Conservation (phyloP, 75 land plant genomes). For the Cryptomeria japonica region DNA sequence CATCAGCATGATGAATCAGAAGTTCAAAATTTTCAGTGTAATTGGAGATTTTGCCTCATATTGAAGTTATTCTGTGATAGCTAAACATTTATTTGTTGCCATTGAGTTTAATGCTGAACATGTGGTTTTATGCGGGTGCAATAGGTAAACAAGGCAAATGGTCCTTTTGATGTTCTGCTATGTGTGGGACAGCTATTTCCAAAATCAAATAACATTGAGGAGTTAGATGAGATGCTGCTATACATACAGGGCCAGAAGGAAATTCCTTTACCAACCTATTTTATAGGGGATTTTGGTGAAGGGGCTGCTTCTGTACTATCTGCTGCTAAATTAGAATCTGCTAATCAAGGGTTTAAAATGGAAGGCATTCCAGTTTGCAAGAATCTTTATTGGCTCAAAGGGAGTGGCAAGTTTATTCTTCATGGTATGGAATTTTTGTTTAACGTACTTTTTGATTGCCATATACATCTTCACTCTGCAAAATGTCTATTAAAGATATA, state of each 20-base stretch:
- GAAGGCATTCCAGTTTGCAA: slow-evolving; percentile 73
- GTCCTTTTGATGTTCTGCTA: slow-evolving; percentile 90
- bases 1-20: background rate
- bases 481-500: background rate
- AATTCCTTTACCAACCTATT: slow-evolving; percentile 91
- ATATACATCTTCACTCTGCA: background rate
- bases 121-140: slow-evolving; percentile 1
- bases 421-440: slow-evolving; percentile 43
- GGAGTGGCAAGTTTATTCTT: slow-evolving; percentile 83
- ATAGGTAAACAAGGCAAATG: slow-evolving; percentile 78
- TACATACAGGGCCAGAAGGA: slow-evolving; percentile 58
- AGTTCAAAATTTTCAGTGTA: background rate
- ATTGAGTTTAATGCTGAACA: background rate
- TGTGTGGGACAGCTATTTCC: slow-evolving; percentile 99
- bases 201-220: slow-evolving; percentile 40
- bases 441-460: background rate
- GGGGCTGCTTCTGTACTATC: slow-evolving; percentile 57
- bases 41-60: background rate
- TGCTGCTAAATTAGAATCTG: slow-evolving; percentile 39
- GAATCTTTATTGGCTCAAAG: slow-evolving; percentile 85
- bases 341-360: slow-evolving; percentile 60
- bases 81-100: background rate
- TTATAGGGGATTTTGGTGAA: slow-evolving; percentile 87
- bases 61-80: background rate
- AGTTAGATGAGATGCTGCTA: slow-evolving; percentile 51